Evolutionary conservation across 23 red algal species (phyloP).

Genomic region (Pyropia haitanensis): DNA sequence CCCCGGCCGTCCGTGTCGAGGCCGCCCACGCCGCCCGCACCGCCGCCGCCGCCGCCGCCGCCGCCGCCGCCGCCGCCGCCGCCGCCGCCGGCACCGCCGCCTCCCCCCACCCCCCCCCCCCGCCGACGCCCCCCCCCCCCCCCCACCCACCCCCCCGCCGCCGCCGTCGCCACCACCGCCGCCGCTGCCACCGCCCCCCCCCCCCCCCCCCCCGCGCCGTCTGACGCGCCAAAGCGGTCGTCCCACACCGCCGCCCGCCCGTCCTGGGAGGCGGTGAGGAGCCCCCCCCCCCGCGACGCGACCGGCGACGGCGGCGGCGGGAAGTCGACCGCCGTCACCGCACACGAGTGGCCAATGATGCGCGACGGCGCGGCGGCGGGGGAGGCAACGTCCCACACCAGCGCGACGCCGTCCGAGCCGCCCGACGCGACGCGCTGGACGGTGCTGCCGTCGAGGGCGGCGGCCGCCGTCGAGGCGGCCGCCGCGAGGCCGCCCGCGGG

Average conservation of each 20-base stretch:
- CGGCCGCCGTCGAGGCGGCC: slow-evolving; percentile 20
- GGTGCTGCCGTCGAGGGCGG: slow-evolving; percentile 13
- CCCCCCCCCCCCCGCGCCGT: neutral
- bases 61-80: neutral
- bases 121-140: too few species aligned
- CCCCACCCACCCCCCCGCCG: neutral
- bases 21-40: neutral
- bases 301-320: too few species aligned
- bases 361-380: slow-evolving; percentile 63
- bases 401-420: slow-evolving; percentile 34
- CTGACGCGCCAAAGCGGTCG: slow-evolving; percentile 33
- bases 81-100: neutral
- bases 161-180: neutral
- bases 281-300: slow-evolving; percentile 16
- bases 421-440: slow-evolving; percentile 40
- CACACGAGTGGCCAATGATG: slow-evolving; percentile 52
- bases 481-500: neutral
- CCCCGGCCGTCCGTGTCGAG: too few species aligned
- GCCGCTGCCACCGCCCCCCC: neutral
- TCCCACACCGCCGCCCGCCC: slow-evolving; percentile 72
- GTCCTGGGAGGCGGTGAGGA: slow-evolving; percentile 64
- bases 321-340: slow-evolving; percentile 67
- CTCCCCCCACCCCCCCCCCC: neutral
- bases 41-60: slow-evolving; percentile 14
- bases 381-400: slow-evolving; percentile 51